Evolutionary conservation across 1,284 basidiomycete species (phyloP), one percentile per base, ranked within the genome.

Genomic region (Sanghuangporus weigelae): DNA sequence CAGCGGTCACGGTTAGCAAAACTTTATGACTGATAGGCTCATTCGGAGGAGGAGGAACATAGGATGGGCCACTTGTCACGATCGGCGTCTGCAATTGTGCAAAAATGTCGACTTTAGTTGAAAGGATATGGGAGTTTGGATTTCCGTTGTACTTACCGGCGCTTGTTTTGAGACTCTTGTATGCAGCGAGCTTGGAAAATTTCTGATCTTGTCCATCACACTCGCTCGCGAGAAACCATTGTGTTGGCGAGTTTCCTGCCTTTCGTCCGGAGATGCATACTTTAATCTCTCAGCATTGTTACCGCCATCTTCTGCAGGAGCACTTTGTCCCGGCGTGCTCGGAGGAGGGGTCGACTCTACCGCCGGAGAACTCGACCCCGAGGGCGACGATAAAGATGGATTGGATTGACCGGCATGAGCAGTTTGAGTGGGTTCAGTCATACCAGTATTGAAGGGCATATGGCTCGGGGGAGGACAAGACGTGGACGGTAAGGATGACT

Each of bases 1-100:
- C 93, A 35, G 83, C 79, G 3, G 94, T 95, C 60, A 92, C 94
- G 66, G 90, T 82, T 62, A 93, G 85, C 61, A 85, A 75, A 64
- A 84, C 79, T 60, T 80, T 80, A 35, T 84, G 82, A 4, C 35
- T 42, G 39, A 63, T 58, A n/a, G 57, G 23, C 38, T 61, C 56
- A 1, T 21, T 51, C 2, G 21, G 73, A 68, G 54, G 72, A 46
- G 26, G 26, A 72, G 62, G 60, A 42, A 44, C 36, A 55, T 65
- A 63, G 54, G 57, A 42, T 21, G 46, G 19, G 19, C 49, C 54
- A 7, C 39, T 65, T 19, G 66, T 62, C 21, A 64, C 59, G 35
- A 60, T 68, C 23, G 67, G 68, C 5, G 68, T 59, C 68, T 69
- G 23, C 14, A 39, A 21, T 19, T 12, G 46, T 42, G 14, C 21